Evolutionary conservation across 2,329 filamentous ascomycete species (phyloP).

Genomic region (Botrytis deweyae): DNA sequence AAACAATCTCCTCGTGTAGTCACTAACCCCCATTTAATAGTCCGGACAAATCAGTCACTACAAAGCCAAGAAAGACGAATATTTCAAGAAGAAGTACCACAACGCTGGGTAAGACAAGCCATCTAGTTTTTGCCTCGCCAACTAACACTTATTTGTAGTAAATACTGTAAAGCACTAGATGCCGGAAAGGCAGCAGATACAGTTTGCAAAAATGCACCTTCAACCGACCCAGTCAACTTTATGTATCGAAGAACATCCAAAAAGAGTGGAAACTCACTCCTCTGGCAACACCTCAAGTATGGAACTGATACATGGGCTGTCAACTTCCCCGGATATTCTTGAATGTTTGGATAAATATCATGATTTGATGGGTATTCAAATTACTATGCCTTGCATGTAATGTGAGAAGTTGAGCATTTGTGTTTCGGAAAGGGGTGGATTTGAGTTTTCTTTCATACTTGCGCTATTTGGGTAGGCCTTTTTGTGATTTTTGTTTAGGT

Average conservation of each 20-base stretch:
- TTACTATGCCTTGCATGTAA: background rate
- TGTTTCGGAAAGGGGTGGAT: background rate
- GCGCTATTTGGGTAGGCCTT: background rate
- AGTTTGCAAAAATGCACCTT: slow-evolving; percentile 7
- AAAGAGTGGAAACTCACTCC: slow-evolving; percentile 13
- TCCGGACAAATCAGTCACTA: slow-evolving; percentile 11
- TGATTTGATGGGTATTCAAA: background rate
- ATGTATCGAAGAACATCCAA: slow-evolving; percentile 19
- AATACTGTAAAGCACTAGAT: slow-evolving; percentile 9
- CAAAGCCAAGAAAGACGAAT: background rate
- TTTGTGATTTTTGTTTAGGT: background rate
- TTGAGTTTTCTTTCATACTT: background rate
- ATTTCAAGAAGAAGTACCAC: slow-evolving; percentile 11
- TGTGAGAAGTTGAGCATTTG: background rate
- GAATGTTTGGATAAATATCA: background rate
- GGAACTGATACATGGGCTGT: slow-evolving; percentile 15
- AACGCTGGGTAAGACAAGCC: slow-evolving; percentile 3
- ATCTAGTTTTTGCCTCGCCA: background rate
- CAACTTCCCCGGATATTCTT: slow-evolving; percentile 16
- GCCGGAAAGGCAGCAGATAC: background rate
- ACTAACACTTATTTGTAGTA: background rate
- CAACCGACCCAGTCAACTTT: slow-evolving; percentile 15
- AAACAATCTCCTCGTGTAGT: background rate
- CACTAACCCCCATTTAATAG: background rate
- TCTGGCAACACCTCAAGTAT: slow-evolving; percentile 20